phyloP scores from a whole-genome alignment of 257 asterid species.

The Solanum chiquidenum region DNA sequence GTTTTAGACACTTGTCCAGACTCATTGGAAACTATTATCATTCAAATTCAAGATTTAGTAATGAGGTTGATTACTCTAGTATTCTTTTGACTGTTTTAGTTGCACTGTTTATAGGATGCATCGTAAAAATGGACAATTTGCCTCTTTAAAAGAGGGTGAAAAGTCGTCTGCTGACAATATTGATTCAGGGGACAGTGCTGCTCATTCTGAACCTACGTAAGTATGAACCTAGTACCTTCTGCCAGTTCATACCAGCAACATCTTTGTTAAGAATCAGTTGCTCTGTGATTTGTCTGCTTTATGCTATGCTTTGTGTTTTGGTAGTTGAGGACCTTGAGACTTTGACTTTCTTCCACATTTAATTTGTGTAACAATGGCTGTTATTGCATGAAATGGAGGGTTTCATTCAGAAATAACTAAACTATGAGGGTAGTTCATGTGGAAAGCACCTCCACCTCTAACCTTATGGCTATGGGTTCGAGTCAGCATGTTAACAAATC shows the following conservation, averaged over 20 bases:
- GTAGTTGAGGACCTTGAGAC: not conserved
- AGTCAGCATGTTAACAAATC: not conserved
- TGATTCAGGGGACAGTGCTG: conserved; percentile 18
- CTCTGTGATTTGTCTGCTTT: not conserved
- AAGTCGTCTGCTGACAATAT: conserved; percentile 11
- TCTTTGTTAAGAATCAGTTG: not conserved
- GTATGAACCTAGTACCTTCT: conserved; percentile 15
- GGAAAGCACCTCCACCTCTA: not conserved
- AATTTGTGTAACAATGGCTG: not conserved
- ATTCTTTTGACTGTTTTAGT: not conserved
- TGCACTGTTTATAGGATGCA: conserved; percentile 27
- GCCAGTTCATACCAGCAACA: not conserved
- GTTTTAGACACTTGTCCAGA: not conserved
- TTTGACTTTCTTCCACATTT: not conserved
- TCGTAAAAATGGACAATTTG: conserved; percentile 43
- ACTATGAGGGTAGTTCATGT: not conserved
- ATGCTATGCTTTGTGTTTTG: not conserved
- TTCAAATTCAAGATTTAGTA: not conserved
- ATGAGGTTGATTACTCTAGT: not conserved
- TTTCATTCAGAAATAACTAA: not conserved
- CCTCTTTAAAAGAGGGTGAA: conserved; percentile 24
- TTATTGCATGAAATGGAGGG: not conserved
- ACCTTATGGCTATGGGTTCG: not conserved
- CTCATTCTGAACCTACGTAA: conserved; percentile 23
- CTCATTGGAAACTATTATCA: not conserved